Evolutionary conservation across 352 stramenopile genomes (phyloP), one percentile per base, ranked within the genome.

Genomic region (Globisporangium okanoganense): DNA sequence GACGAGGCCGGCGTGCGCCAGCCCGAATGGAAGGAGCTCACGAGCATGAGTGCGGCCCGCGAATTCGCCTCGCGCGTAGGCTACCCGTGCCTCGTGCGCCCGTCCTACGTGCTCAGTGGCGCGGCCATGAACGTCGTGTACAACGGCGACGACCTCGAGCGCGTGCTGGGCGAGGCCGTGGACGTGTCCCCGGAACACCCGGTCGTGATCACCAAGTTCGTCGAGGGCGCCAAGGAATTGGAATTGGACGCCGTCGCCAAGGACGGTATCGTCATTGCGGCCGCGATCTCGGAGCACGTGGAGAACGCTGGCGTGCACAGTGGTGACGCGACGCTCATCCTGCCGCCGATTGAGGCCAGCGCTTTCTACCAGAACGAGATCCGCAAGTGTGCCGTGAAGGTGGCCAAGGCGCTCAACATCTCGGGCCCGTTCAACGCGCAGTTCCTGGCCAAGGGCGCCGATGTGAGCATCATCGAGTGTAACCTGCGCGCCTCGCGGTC

Each of bases 101-200:
- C 96, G 29, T 98, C 92, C 29, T 99, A 98, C 82, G 97, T 99
- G 56, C 83, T 99, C 10, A 97, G 85, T 72, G 97, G 97, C 58
- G 97, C 97, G 52, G 97, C 96, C 22, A 99, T 99, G 97, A 98
- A 97, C 71, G 97, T 99, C 68, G 96, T 92, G 18, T 98, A 93
- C 76, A 96, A 82, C 69, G 91, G 98, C 62, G 81, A 90, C 50
- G 86, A 98, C 58, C 79, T 99, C 29, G 72, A 88, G 38, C 61
- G 69, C 16, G 80, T 90, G 64, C 78, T 99, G 13, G 81, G 82
- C 43, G 80, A 98, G 73, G 97, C 97, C 40, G 95, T 95, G 20
- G 88, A 80, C 47, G 94, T 99, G 35, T 97, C 89, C 20, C 83
- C 92, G 24, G 97, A 99, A 20, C 87, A 99, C 70, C 97, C 97